Percentiles rank a stretch among this genome's conserved stretches.
phyloP scores from a whole-genome alignment of 1,284 basidiomycete genomes.

The Tausonia pullulans region DNA sequence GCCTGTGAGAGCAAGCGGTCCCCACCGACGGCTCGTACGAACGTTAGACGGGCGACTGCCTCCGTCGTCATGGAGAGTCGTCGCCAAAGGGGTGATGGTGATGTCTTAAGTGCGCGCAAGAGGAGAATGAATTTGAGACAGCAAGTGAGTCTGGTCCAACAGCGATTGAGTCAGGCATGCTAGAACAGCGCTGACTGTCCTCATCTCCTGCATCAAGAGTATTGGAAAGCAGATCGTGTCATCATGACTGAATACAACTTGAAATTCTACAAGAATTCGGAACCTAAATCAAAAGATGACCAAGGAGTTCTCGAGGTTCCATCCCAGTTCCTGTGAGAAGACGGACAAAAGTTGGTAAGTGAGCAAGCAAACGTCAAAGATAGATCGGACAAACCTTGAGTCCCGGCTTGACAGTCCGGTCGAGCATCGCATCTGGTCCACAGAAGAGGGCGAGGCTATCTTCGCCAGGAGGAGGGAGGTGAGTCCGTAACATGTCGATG shows the following conservation, averaged over 20 bases:
- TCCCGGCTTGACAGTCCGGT: constrained; percentile 26
- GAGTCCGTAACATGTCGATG: constrained; percentile 33
- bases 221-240: not conserved
- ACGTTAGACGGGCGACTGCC: too few species aligned
- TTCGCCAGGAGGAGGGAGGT: constrained; percentile 37
- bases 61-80: too few species aligned
- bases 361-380: too few species aligned
- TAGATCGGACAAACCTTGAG: constrained; percentile 7
- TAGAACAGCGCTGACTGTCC: constrained; percentile 1
- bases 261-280: not conserved
- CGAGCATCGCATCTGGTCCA: constrained; percentile 43
- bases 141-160: too few species aligned
- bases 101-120: too few species aligned
- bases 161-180: not conserved
- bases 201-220: not conserved
- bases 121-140: too few species aligned
- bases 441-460: constrained; percentile 44
- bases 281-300: constrained; percentile 25
- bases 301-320: constrained; percentile 25
- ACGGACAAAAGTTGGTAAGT: too few species aligned
- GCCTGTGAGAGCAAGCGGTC: too few species aligned
- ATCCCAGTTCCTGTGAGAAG: constrained; percentile 20
- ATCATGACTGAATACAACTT: not conserved
- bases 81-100: too few species aligned
- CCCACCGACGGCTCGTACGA: too few species aligned